Evolutionary conservation across 2,329 filamentous ascomycete genomes (phyloP).

Genomic region (Scytalidium lignicola): DNA sequence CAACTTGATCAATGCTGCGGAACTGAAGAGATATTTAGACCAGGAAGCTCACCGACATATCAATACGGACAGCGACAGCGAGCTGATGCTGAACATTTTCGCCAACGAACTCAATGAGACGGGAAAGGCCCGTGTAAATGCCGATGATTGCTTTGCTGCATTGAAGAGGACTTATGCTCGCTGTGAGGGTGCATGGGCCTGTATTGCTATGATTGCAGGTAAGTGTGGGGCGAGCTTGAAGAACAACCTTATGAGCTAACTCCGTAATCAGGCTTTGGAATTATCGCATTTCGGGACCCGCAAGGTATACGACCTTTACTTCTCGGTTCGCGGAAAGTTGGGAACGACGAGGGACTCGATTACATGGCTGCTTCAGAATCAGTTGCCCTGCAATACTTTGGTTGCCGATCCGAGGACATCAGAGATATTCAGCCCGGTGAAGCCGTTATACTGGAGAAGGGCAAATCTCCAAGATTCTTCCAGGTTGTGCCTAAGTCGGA

Average conservation of each 20-base stretch:
- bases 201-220: conserved; percentile 77
- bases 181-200: conserved; percentile 73
- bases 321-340: conserved; percentile 67
- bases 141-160: conserved; percentile 69
- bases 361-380: conserved; percentile 93
- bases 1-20: conserved; percentile 75
- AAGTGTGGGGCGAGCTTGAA: too few species aligned
- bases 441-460: conserved; percentile 81
- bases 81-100: conserved; percentile 84
- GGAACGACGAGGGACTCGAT: conserved; percentile 59
- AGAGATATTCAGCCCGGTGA: conserved; percentile 76
- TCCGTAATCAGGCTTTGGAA: conserved; percentile 49
- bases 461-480: conserved; percentile 64
- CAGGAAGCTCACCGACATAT: conserved; percentile 30
- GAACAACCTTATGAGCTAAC: too few species aligned
- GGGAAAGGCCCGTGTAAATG: conserved; percentile 74
- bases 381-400: conserved; percentile 75
- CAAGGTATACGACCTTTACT: conserved; percentile 81
- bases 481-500: conserved; percentile 63
- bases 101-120: conserved; percentile 77
- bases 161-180: conserved; percentile 67
- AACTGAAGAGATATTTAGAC: conserved; percentile 51
- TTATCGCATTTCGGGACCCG: conserved; percentile 74
- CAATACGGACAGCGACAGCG: conserved; percentile 86
- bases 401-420: conserved; percentile 60